Evolutionary conservation across 352 stramenopile genomes (phyloP).

Genomic region (Phytophthora hibernalis): DNA sequence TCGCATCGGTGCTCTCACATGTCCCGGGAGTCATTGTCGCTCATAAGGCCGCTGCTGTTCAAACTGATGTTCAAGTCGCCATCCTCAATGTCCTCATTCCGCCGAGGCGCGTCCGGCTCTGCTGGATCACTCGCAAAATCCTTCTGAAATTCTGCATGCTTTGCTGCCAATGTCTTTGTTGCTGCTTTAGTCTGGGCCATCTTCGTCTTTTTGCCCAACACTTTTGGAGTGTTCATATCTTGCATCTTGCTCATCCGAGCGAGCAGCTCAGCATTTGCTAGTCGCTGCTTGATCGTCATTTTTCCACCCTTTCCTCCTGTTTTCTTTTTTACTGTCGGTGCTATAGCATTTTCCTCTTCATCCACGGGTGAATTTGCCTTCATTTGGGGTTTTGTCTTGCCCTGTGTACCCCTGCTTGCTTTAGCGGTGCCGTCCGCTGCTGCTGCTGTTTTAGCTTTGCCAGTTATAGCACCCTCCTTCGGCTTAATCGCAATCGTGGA

Average conservation of each 20-base stretch:
- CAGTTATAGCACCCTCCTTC: constrained; percentile 6
- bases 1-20: constrained; percentile 33
- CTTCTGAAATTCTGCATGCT: constrained; percentile 62
- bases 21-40: constrained; percentile 41
- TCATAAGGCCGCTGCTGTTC: constrained; percentile 43
- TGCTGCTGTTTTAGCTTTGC: constrained; percentile 9
- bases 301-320: constrained; percentile 31
- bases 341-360: constrained; percentile 6
- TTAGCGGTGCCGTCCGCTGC: neutral
- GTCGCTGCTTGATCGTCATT: constrained; percentile 50
- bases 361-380: constrained; percentile 3
- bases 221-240: constrained; percentile 73
- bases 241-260: constrained; percentile 59
- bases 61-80: constrained; percentile 45
- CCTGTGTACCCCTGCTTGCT: neutral
- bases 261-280: constrained; percentile 62
- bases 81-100: constrained; percentile 33
- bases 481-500: constrained; percentile 19
- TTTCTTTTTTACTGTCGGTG: constrained; percentile 24
- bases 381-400: constrained; percentile 11
- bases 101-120: constrained; percentile 10
- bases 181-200: constrained; percentile 44
- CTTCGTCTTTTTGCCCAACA: constrained; percentile 61
- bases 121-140: constrained; percentile 29
- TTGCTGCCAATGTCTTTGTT: constrained; percentile 39